Percentiles rank a stretch among this genome's conserved stretches.
phyloP scores from a whole-genome alignment of 2,329 filamentous ascomycete species.

The Aspergillus vadensis region DNA sequence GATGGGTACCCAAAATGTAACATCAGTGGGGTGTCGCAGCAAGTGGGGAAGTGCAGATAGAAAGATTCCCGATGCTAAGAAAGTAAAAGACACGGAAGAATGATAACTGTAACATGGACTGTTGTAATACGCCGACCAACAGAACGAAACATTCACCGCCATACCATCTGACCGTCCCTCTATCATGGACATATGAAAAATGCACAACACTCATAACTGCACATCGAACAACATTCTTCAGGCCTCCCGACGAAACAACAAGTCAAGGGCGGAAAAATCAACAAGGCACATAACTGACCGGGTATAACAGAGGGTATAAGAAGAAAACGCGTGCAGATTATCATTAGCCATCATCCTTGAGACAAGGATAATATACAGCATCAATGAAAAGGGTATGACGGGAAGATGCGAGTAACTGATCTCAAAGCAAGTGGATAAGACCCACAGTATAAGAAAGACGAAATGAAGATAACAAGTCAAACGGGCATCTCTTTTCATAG shows the following conservation, averaged over 20 bases:
- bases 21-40: background rate
- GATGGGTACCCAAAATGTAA: background rate
- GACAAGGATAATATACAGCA: constrained; percentile 20
- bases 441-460: background rate
- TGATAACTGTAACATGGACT: constrained; percentile 2
- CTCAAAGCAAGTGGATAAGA: background rate
- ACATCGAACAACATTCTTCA: constrained; percentile 11
- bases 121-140: constrained; percentile 8
- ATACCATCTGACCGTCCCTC: constrained; percentile 22
- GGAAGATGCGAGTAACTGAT: background rate
- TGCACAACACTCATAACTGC: constrained; percentile 20
- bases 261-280: constrained; percentile 14
- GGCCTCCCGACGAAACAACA: constrained; percentile 14
- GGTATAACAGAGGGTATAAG: constrained; percentile 42
- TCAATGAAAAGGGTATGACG: constrained; percentile 15
- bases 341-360: constrained; percentile 30
- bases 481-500: background rate
- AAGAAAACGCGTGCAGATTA: constrained; percentile 34
- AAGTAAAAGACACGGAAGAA: background rate
- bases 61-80: background rate
- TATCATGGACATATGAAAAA: constrained; percentile 24
- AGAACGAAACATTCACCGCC: constrained; percentile 10
- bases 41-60: background rate
- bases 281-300: constrained; percentile 24
- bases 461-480: background rate